Evolutionary conservation across 2,329 filamentous ascomycete genomes (phyloP).

Genomic region (Clonostachys rosea): DNA sequence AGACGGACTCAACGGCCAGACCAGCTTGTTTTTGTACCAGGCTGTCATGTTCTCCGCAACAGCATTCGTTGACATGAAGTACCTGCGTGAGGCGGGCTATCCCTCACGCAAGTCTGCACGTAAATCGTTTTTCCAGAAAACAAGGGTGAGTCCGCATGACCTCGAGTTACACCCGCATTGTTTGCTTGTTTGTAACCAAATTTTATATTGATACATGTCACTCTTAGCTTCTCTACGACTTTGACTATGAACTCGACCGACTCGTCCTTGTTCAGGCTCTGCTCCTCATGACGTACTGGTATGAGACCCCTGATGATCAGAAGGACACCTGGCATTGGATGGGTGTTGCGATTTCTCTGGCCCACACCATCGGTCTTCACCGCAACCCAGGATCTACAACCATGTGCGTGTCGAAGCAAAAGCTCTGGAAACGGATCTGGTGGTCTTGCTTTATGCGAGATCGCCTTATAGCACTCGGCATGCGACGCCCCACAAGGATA

Average conservation of each 20-base stretch:
- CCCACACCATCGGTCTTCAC: constrained; percentile 89
- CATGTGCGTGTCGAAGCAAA: constrained; percentile 70
- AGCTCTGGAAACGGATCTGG: constrained; percentile 93
- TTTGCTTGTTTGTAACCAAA: not conserved
- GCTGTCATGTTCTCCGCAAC: constrained; percentile 92
- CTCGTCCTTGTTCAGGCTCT: constrained; percentile 85
- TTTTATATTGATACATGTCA: constrained; percentile 14
- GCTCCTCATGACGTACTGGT: constrained; percentile 94
- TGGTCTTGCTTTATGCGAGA: constrained; percentile 98
- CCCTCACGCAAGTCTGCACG: constrained; percentile 73
- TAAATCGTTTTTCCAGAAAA: constrained; percentile 84
- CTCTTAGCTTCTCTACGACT: constrained; percentile 77
- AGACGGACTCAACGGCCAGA: constrained; percentile 65
- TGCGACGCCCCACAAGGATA: constrained; percentile 88
- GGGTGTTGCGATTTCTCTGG: constrained; percentile 89
- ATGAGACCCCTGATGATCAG: constrained; percentile 93
- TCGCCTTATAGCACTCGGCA: constrained; percentile 84
- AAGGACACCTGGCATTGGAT: constrained; percentile 99
- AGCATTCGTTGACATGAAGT: constrained; percentile 79
- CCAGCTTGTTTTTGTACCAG: constrained; percentile 87
- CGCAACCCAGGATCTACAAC: constrained; percentile 74
- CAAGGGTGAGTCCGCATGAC: constrained; percentile 56
- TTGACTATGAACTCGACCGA: constrained; percentile 89
- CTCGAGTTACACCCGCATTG: constrained; percentile 1
- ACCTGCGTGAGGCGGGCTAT: constrained; percentile 74